A percentile compares a stretch with the other conserved stretches of the same genome.
Conservation (phyloP, 2,329 filamentous ascomycete genomes). For the Meredithiella fracta region DNA sequence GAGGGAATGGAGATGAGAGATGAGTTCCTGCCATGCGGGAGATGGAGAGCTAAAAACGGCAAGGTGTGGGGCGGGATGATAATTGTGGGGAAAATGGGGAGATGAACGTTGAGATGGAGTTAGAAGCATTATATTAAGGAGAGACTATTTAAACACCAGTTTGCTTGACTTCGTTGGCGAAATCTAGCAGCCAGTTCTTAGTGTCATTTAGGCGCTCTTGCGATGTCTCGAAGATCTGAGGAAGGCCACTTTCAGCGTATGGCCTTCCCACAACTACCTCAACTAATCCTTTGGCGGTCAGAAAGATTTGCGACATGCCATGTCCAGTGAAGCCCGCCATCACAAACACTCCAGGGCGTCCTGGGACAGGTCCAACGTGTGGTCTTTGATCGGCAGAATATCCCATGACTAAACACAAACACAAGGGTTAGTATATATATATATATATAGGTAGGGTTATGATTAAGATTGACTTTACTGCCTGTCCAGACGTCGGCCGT, state of each 20-base stretch:
- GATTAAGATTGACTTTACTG: constrained; percentile 17
- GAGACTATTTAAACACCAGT: neutral
- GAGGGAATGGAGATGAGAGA: too few relatives aligned
- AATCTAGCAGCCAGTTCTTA: constrained; percentile 4
- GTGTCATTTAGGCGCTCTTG: neutral
- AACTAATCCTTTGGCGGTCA: constrained; percentile 25
- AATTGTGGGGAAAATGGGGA: too few relatives aligned
- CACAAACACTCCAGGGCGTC: constrained; percentile 25
- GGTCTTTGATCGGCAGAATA: constrained; percentile 27
- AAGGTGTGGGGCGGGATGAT: too few relatives aligned
- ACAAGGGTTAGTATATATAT: neutral
- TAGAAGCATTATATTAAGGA: too few relatives aligned
- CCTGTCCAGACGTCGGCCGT: constrained; percentile 21
- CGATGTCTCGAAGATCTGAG: constrained; percentile 5
- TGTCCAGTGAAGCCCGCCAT: constrained; percentile 34
- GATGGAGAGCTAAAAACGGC: too few relatives aligned
- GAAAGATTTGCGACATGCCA: constrained; percentile 32
- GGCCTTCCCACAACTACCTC: constrained; percentile 23
- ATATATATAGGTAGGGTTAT: too few relatives aligned
- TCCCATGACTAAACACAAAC: constrained; percentile 23
- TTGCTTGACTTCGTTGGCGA: neutral
- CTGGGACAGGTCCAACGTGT: constrained; percentile 28
- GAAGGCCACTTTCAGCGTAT: constrained; percentile 20
- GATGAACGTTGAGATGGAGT: too few relatives aligned
- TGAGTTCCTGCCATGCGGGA: too few relatives aligned